A percentile compares a stretch with the other conserved stretches of the same genome.
These are phyloP conservation scores for Xylaria curta DNA, from an alignment of 495 filamentous ascomycete genomes.

Conservation along the genomic window DNA sequence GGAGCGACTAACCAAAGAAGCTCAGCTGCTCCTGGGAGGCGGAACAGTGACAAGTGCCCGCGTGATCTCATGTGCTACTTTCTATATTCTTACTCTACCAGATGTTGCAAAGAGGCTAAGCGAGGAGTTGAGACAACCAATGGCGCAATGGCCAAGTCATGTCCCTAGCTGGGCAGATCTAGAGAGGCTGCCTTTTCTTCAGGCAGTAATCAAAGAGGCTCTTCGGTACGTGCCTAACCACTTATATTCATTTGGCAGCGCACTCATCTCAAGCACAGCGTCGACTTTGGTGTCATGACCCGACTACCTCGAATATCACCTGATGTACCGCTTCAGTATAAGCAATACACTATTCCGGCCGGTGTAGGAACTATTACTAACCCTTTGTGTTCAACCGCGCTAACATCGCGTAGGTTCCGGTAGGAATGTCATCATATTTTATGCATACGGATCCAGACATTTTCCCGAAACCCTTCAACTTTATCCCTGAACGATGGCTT, in stretches of 20 bases:
- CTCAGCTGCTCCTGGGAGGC: slow-evolving; percentile 35
- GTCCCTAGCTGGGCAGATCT: slow-evolving; percentile 39
- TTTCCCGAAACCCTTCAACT: slow-evolving; percentile 45
- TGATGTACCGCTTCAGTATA: slow-evolving; percentile 34
- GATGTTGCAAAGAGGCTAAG: slow-evolving; percentile 23
- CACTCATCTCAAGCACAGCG: slow-evolving; percentile 24
- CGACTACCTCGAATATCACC: slow-evolving; percentile 38
- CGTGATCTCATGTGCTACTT: slow-evolving; percentile 35
- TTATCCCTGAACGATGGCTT: slow-evolving; percentile 53
- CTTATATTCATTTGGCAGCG: not conserved
- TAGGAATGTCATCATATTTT: slow-evolving; percentile 38
- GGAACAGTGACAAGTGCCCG: slow-evolving; percentile 41
- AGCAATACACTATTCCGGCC: slow-evolving; percentile 32
- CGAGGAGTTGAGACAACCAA: slow-evolving; percentile 33
- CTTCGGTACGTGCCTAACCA: slow-evolving; percentile 31
- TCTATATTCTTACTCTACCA: slow-evolving; percentile 38
- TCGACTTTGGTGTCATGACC: slow-evolving; percentile 31
- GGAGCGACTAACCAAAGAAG: slow-evolving; percentile 39
- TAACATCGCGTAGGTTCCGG: slow-evolving; percentile 25
- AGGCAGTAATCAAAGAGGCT: slow-evolving; percentile 48
- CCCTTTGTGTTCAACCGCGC: not conserved
- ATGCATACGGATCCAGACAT: slow-evolving; percentile 45
- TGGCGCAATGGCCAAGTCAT: slow-evolving; percentile 32
- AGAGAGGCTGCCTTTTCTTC: slow-evolving; percentile 44
- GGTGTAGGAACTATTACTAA: slow-evolving; percentile 8